Evolutionary conservation across 176 grass and related monocot species (phyloP).

Genomic region (Paspalum vaginatum): DNA sequence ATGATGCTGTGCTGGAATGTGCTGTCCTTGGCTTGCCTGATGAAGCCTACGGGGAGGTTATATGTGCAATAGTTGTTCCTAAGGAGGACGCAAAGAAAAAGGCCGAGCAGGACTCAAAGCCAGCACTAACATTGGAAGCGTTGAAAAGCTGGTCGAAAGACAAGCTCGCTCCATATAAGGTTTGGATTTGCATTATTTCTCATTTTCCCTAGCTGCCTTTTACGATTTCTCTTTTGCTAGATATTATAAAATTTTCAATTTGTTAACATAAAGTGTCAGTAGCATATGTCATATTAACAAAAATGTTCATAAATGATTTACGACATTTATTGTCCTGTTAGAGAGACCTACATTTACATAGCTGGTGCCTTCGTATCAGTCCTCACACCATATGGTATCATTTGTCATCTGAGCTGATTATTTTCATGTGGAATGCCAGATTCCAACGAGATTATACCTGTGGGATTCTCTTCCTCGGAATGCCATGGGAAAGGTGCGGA

Average conservation of each 20-base stretch:
- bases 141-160: constrained; percentile 83
- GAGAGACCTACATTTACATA: constrained; percentile 11
- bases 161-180: constrained; percentile 98
- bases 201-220: constrained; percentile 5
- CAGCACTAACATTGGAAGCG: constrained; percentile 69
- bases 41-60: constrained; percentile 84
- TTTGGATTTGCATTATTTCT: constrained; percentile 41
- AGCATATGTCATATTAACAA: background rate
- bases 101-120: constrained; percentile 54
- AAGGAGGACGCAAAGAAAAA: constrained; percentile 59
- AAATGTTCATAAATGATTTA: constrained; percentile 1
- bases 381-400: background rate
- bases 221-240: background rate
- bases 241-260: background rate
- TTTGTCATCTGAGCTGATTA: constrained; percentile 23
- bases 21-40: constrained; percentile 84
- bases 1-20: constrained; percentile 70
- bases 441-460: constrained; percentile 83
- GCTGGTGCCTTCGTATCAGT: background rate
- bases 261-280: background rate
- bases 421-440: constrained; percentile 46
- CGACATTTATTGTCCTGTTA: constrained; percentile 17
- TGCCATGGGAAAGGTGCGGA: constrained; percentile 90
- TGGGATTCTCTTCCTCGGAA: constrained; percentile 96
- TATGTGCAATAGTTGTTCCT: constrained; percentile 83